Conservation (phyloP, 305 asterid genomes). For the Rubia balearica region DNA sequence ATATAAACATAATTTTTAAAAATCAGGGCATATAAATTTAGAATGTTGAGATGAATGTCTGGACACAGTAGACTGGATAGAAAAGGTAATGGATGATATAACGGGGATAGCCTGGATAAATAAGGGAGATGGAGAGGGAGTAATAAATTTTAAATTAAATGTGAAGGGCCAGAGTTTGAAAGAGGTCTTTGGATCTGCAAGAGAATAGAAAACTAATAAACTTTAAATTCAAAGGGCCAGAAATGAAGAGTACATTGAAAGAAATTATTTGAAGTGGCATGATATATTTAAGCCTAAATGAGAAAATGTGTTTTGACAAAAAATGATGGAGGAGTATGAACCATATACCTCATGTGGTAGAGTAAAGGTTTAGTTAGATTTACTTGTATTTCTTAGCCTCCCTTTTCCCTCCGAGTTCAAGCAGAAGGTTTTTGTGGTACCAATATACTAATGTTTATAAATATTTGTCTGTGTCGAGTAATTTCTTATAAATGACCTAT, state of each 20-base stretch:
- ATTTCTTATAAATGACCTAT: conserved; percentile 1
- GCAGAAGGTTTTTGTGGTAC: background rate
- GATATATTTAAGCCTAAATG: background rate
- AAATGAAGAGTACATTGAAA: background rate
- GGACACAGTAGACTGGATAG: background rate
- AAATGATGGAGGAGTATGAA: no score
- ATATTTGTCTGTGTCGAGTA: background rate
- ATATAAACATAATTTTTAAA: no score
- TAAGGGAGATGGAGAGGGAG: no score
- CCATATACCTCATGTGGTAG: background rate
- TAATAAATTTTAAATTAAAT: no score
- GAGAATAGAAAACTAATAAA: background rate
- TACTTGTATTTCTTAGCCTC: background rate
- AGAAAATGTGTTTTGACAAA: background rate
- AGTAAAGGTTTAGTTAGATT: background rate
- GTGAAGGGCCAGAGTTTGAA: background rate
- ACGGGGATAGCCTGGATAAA: background rate
- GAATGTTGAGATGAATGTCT: background rate
- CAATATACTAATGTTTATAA: background rate
- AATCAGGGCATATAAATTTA: background rate
- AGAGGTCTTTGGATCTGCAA: background rate
- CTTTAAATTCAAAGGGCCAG: no score
- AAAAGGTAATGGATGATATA: background rate
- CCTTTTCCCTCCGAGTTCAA: background rate
- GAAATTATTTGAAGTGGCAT: background rate